Evolutionary conservation across 176 grass and related monocot genomes (phyloP), one percentile per base, ranked within the genome.

Genomic region (Musa acuminata): DNA sequence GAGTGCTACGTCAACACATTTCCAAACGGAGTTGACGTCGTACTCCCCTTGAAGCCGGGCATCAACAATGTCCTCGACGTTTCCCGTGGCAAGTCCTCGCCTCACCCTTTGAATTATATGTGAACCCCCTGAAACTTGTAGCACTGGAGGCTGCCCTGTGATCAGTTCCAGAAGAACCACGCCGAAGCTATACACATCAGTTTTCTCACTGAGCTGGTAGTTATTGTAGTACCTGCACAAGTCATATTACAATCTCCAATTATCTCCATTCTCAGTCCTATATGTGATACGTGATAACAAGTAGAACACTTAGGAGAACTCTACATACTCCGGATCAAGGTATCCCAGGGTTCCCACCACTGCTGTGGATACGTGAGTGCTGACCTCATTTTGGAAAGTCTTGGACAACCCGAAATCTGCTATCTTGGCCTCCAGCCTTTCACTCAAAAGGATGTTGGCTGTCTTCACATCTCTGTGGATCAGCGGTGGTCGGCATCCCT

Each of bases 1-100:
- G 11, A 81, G 8, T 53, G 81, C 82, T 10, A 88, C 21, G 16
- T 88, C 82, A 68, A 69, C 78, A 54, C 73, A 75, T 20, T 81
- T 84, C 86, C 78, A 84, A 12, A 88, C 64, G 25, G 69, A 88
- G 53, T 72, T 84, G 26, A 83, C 16, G n/a, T 88, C 81, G n/a
- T 78, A 78, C 14, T 66, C 60, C 22, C 49, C 57, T 55, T 53
- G 60, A 53, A 79, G 65, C 21, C 52, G 53, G 16, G 74, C 65
- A 69, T 84, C 82, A 7, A 84, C 11, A 20, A 81, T 50, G 48
- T 51, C 73, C 74, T 88, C 86, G 1, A 88, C 73, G 43, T 73
- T 68, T 69, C 82, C 86, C 65, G 53, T 81, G 3, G 74, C 55
- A 55, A 88, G 74, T 74, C 27, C 84, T 64, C 71, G 74, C 1